Evolutionary conservation across 148 eudicot genomes (phyloP).

Genomic region (Vaccinium vitisidaea): DNA sequence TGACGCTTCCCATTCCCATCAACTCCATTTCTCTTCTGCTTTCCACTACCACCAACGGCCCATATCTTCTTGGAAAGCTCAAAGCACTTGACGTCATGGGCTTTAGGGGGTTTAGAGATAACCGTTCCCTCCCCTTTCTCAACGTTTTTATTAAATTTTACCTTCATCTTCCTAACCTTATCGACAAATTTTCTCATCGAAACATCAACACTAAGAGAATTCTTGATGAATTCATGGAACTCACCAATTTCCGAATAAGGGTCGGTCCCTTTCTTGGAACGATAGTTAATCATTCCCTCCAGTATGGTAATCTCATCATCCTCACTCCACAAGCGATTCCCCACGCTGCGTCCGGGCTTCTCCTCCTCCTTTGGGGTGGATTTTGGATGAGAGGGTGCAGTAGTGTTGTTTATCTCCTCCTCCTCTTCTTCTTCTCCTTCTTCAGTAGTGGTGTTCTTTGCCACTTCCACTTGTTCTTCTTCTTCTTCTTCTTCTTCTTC

Average conservation of each 20-base stretch:
- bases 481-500: slow-evolving; percentile 3
- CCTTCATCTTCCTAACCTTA: slow-evolving; percentile 57
- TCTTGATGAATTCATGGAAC: slow-evolving; percentile 39
- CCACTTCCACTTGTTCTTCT: slow-evolving; percentile 15
- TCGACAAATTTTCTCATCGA: slow-evolving; percentile 38
- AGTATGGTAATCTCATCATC: slow-evolving; percentile 47
- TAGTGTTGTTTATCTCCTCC: no score
- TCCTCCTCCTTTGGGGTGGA: slow-evolving; percentile 11
- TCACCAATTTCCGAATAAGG: slow-evolving; percentile 27
- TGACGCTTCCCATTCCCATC: neutral
- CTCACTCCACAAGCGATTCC: slow-evolving; percentile 50
- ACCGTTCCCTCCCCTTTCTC: slow-evolving; percentile 32
- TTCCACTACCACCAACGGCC: slow-evolving; percentile 27
- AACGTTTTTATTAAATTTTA: slow-evolving; percentile 36
- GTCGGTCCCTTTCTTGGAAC: slow-evolving; percentile 20
- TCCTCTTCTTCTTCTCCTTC: slow-evolving; percentile 25
- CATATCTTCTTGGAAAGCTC: slow-evolving; percentile 51
- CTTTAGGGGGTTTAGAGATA: slow-evolving; percentile 16
- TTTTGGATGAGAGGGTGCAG: no score
- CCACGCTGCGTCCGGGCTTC: slow-evolving; percentile 5
- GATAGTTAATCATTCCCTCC: slow-evolving; percentile 45
- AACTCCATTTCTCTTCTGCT: neutral
- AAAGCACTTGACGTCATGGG: slow-evolving; percentile 39
- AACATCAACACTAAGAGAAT: slow-evolving; percentile 27
- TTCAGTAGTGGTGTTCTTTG: slow-evolving; percentile 14